Evolutionary conservation across 2,329 filamentous ascomycete species (phyloP).

Genomic region (Corynespora cassiicola): DNA sequence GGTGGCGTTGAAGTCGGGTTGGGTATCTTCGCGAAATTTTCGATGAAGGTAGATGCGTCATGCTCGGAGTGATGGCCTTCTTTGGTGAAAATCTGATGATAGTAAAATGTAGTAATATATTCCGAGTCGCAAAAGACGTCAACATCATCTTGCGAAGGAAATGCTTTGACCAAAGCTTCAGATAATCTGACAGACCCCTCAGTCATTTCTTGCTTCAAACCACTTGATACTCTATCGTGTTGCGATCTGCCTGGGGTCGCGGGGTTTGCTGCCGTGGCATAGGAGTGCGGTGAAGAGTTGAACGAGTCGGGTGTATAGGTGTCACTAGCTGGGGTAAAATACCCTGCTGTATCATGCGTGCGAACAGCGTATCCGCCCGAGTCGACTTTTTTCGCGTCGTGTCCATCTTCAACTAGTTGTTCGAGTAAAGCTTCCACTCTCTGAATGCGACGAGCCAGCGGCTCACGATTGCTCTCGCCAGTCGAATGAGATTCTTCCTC

Average conservation of each 20-base stretch:
- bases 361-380: background rate
- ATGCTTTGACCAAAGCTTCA: constrained; percentile 9
- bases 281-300: background rate
- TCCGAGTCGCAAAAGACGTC: constrained; percentile 15
- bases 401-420: constrained; percentile 9
- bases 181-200: constrained; percentile 12
- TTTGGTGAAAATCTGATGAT: constrained; percentile 15
- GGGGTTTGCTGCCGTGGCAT: background rate
- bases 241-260: too few species aligned
- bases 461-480: background rate
- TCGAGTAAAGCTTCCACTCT: constrained; percentile 17
- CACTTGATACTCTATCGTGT: too few species aligned
- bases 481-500: constrained; percentile 11
- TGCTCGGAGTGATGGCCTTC: constrained; percentile 9
- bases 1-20: constrained; percentile 25
- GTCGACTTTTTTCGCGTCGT: constrained; percentile 1
- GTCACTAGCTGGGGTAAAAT: background rate
- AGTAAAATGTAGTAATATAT: constrained; percentile 9
- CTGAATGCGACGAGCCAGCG: constrained; percentile 12
- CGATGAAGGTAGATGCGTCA: constrained; percentile 8
- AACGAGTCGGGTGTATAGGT: background rate
- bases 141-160: constrained; percentile 17
- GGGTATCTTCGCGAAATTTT: constrained; percentile 12
- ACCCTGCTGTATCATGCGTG: constrained; percentile 1
- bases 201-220: too few species aligned